Base-by-base conservation (phyloP, 805 yeast genomes). In the Saturnispora zaruensis region DNA sequence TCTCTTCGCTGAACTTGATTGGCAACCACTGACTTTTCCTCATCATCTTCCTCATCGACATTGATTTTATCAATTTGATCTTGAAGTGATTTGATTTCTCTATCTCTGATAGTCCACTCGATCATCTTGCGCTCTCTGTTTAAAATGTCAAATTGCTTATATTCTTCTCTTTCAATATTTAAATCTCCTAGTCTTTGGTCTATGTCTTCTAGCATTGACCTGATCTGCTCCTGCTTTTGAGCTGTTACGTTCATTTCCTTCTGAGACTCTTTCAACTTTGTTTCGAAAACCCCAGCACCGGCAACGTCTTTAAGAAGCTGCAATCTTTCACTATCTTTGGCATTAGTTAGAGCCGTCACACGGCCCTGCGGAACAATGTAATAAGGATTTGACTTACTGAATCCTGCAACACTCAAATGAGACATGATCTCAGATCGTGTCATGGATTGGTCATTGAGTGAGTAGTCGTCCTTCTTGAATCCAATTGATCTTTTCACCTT, bases 301-400 rank as follows among this genome's bases (percentile, higher is more conserved):
- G 96, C 93, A 32, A 91, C 96, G 60, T 89, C 96, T 57, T 91
- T 89, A 57, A 93, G 69, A 37, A 90, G 68, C 33, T 77, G 75
- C 46, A 91, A 71, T 53, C 97, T 77, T 61, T 90, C 96, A 3
- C 77, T 61, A 61, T 89, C 96, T 57, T 86, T 86, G 0, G 96
- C 91, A 61, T 88, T 88, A 0, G 98, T 91, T 52, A 93, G 72
- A 0, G 86, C 75, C 1, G 96, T 84, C 58, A 93, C 87, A 58
- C 87, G 75, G 20, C 99, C 99, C 66, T 93, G 99, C 0, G 99
- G 98, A 5, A 93, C 98, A 57, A 93, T 91, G 64, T 91, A 91
- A 66, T 90, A 91, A 1, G 97, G 96, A 55, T 89, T 90, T 5
- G 88, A 80, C 53, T 85, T 76, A 0, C 96, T 85, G 61, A 93